A percentile compares a stretch with the other conserved stretches of the same genome.
phyloP scores from a whole-genome alignment of 2,329 filamentous ascomycete genomes.

The Ophiostoma populinum region DNA sequence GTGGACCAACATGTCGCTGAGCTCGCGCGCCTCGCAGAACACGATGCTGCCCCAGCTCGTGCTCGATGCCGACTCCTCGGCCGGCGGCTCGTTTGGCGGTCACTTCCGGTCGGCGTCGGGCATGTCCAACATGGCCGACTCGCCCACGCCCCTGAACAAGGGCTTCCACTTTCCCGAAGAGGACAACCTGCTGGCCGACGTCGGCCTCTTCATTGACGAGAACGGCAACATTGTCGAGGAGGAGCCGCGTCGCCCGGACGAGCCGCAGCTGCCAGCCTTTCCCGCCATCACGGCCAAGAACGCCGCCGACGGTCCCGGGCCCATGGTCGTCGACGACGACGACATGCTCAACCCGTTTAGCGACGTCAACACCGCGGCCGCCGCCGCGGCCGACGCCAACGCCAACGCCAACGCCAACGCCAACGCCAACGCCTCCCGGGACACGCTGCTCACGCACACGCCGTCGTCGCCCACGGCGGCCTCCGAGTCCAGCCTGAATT shows the following conservation, averaged over 20 bases:
- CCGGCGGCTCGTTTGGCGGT: conserved; percentile 5
- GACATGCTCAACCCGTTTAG: conserved; percentile 1
- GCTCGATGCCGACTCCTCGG: conserved; percentile 17
- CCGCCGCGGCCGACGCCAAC: no score
- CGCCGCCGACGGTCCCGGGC: not conserved
- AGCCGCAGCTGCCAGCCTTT: conserved; percentile 10
- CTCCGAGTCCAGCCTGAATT: not conserved
- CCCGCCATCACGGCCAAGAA: not conserved
- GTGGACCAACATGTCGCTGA: conserved; percentile 10
- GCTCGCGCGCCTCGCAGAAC: conserved; percentile 15
- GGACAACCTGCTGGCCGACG: conserved; percentile 21
- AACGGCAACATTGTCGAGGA: conserved; percentile 12
- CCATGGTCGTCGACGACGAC: conserved; percentile 7
- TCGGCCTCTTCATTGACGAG: conserved; percentile 17
- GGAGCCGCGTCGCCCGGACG: conserved; percentile 5
- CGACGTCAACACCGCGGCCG: not conserved
- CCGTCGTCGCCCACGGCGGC: conserved; percentile 1
- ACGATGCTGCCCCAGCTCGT: conserved; percentile 28
- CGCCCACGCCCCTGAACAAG: conserved; percentile 10
- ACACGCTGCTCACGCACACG: not conserved
- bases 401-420: not conserved
- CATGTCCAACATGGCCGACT: conserved; percentile 6
- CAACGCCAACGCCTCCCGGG: not conserved
- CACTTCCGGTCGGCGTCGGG: conserved; percentile 9
- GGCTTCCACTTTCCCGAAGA: conserved; percentile 25